Percentiles rank a stretch among this genome's conserved stretches.
These are phyloP conservation scores for Rhizopogon rudus DNA, from an alignment of 768 basidiomycete genomes.

Conservation along the genomic window DNA sequence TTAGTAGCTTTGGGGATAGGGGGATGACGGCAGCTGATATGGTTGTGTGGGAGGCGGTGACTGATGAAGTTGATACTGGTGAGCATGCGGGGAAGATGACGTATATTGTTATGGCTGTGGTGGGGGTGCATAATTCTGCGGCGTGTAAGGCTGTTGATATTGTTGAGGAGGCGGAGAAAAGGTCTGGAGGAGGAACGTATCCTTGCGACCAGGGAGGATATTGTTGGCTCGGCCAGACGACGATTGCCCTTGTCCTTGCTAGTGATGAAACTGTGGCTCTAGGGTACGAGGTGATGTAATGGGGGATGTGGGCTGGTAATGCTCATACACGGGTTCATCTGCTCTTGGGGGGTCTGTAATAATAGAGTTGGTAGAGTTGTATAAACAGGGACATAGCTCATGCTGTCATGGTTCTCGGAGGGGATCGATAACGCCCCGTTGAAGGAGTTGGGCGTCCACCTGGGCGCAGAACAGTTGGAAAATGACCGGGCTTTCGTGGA, in stretches of 20 bases:
- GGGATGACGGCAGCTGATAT: slow-evolving; percentile 7
- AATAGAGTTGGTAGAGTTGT: background rate
- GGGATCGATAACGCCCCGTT: slow-evolving; percentile 9
- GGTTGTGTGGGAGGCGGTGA: background rate
- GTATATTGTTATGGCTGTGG: slow-evolving; percentile 12
- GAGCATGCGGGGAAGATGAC: slow-evolving; percentile 4
- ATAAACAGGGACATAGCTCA: slow-evolving; percentile 12
- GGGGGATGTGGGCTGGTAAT: slow-evolving; percentile 7
- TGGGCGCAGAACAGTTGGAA: slow-evolving; percentile 43
- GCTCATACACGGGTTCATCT: slow-evolving; percentile 1
- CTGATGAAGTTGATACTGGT: slow-evolving; percentile 10
- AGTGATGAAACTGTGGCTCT: background rate
- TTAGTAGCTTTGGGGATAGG: no score
- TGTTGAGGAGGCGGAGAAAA: no score
- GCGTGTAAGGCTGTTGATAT: slow-evolving; percentile 12
- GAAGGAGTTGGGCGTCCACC: slow-evolving; percentile 20
- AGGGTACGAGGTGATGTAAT: background rate
- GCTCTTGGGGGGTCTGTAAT: slow-evolving; percentile 6
- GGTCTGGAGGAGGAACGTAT: no score
- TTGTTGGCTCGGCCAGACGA: no score
- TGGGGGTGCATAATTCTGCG: slow-evolving; percentile 3
- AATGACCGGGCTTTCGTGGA: slow-evolving; percentile 13
- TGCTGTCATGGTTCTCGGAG: slow-evolving; percentile 6
- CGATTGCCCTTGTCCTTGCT: no score
- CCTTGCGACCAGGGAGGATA: no score